A percentile compares a stretch with the other conserved stretches of the same genome.
Evolutionary conservation across 179 eudicot species (phyloP).

Genomic region (Actinidia arguta): DNA sequence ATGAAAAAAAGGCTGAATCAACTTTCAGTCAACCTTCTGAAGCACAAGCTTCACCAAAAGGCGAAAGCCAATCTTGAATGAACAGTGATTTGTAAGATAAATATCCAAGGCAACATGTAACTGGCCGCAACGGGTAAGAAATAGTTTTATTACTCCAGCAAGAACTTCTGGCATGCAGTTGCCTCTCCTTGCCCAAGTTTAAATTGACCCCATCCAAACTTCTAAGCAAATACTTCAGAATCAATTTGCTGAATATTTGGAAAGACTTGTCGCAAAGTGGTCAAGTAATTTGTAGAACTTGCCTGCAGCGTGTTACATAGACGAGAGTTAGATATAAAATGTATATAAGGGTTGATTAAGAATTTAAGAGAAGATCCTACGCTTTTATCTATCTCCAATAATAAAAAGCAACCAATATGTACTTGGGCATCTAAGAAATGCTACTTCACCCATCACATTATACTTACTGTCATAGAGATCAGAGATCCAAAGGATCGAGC

Average conservation of each 20-base stretch:
- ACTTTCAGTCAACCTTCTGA: background rate
- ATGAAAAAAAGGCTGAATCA: background rate
- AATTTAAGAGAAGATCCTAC: background rate
- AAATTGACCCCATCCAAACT: constrained; percentile 32
- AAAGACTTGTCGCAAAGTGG: constrained; percentile 71
- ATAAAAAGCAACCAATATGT: background rate
- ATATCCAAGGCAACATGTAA: background rate
- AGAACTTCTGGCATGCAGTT: background rate
- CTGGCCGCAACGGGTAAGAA: background rate
- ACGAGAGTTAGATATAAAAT: background rate
- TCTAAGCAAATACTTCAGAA: constrained; percentile 56
- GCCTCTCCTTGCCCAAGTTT: background rate
- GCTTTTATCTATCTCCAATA: background rate
- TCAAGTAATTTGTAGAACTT: constrained; percentile 52
- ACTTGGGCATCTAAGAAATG: background rate
- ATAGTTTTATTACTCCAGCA: background rate
- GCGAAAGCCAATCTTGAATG: background rate
- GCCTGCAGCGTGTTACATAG: constrained; percentile 52
- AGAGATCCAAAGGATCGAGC: too few species aligned
- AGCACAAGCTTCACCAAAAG: background rate
- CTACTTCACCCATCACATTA: background rate
- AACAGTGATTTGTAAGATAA: background rate
- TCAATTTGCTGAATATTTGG: constrained; percentile 85
- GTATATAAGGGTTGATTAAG: background rate
- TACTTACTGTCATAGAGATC: background rate